phyloP scores from a whole-genome alignment of 164 flowering plant species.

The Sextonia rubra region DNA sequence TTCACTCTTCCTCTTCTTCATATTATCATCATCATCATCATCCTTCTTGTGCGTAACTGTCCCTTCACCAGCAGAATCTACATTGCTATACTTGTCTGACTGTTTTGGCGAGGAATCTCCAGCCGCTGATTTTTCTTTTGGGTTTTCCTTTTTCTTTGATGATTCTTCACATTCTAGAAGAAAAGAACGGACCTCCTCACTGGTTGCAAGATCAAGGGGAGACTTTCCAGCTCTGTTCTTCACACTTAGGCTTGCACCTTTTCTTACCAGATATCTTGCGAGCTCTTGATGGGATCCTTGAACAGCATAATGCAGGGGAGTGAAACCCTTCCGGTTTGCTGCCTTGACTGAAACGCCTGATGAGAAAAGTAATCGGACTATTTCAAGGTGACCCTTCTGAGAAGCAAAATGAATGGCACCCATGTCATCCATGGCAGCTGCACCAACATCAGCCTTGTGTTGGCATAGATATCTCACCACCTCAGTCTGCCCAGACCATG shows the following conservation, averaged over 20 bases:
- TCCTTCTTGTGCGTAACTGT: constrained; percentile 8
- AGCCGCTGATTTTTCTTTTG: constrained; percentile 23
- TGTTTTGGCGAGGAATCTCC: constrained; percentile 22
- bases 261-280: constrained; percentile 66
- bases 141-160: constrained; percentile 15
- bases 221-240: constrained; percentile 82
- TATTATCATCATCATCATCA: constrained; percentile 10
- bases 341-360: constrained; percentile 75
- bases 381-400: constrained; percentile 89
- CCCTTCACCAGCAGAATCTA: constrained; percentile 17
- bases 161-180: constrained; percentile 38
- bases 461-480: constrained; percentile 75
- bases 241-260: constrained; percentile 52
- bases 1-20: constrained; percentile 41
- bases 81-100: constrained; percentile 16
- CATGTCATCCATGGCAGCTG: constrained; percentile 98
- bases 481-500: constrained; percentile 86
- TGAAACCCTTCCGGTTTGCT: constrained; percentile 77
- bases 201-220: constrained; percentile 64
- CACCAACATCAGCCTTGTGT: constrained; percentile 87
- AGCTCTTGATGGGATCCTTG: constrained; percentile 82
- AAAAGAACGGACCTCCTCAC: constrained; percentile 48
- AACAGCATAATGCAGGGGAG: constrained; percentile 85
- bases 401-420: constrained; percentile 94
- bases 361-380: constrained; percentile 51